Base-by-base conservation (phyloP, 306 rosid species). In the Arachis hypogaea region DNA sequence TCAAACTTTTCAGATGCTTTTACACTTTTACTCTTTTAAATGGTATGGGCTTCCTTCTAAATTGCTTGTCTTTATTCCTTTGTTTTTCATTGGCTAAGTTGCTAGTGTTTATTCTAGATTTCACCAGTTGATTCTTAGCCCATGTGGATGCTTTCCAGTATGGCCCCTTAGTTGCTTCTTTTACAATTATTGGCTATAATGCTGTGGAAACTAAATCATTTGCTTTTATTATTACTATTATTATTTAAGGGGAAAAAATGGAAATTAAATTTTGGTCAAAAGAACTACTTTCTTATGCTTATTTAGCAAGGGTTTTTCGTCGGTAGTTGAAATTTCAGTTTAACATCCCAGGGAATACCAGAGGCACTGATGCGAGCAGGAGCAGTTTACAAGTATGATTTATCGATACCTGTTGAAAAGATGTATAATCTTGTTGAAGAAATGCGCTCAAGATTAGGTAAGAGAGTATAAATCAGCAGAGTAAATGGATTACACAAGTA, bases 301-400 rank as follows among this genome's bases (percentile, higher is more conserved):
- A 28, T 60, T 51, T 69, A 28, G 61, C 69, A 50, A 65, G 43
- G 44, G 59, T 65, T 29, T 59, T 42, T 72, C 56, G 41, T 42
- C 3, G 12, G 57, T 54, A 73, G 42, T 5, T 43, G 18, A 63
- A 74, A 43, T 43, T 64, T 71, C 12, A 41, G 45, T 29, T 41
- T 42, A n/a, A 50, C 56, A 28, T 49, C 22, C 55, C 36, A 94
- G 97, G 96, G 98, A 66, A 46, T 94, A 70, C 11, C 98, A 49
- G 98, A 94, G 84, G 97, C 98, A 74, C 68, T 91, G 85, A 77
- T 79, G 85, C 89, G 83, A 81, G 94, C 94, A 64, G 98, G 97
- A 78, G 95, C 96, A 60, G 71, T 86, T 79, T 94, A 91, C 82
- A 91, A 89, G 69, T 94, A 94, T 73, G 98, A 91, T 84, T 75